Evolutionary conservation across 148 eudicot species (phyloP), one percentile per base, ranked within the genome.

Genomic region (Arctostaphylos glauca): DNA sequence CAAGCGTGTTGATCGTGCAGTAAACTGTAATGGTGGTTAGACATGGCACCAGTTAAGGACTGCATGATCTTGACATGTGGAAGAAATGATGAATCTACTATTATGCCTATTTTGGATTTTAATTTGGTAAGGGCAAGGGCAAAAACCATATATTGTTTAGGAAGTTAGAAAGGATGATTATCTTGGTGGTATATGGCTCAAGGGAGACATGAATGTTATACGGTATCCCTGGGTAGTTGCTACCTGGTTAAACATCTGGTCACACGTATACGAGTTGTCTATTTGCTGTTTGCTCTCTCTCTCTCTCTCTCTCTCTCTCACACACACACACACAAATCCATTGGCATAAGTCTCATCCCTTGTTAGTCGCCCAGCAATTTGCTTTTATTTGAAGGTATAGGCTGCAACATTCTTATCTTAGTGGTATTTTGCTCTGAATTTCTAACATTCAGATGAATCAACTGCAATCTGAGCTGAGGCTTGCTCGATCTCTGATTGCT

Each of bases 401-500:
- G 54, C 58, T 7, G 12, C 56, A 81, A 25, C 77, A 81, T 52
- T 43, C 46, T 47, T 18, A 19, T 16, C 23, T 52, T 31, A 60
- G 15, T 75, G 21, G 16, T 66, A 3, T 21, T 62, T 19, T 48
- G 25, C 9, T 58, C 48, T 21, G 54, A 54, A 74, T 50, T 78
- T 84, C n/a, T 86, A 10, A 19, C 48, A 7, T 79, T 84, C 87
- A 94, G 99, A 94, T 94, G 99, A 94, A 94, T 87, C 99, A 96
- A 84, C 84, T 92, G 83, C 98, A 94, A 85, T 91, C 98, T 88
- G 99, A 96, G 86, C 87, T 96, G 49, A 89, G 90, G 84, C 99
- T 93, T 88, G 98, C 99, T 80, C 97, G 98, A 81, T 94, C 99
- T 79, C 68, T 96, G 75, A 93, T 96, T 86, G 95, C 97, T 41